Conservation (phyloP, 345 rosid genomes). For the Populus euphratica region DNA sequence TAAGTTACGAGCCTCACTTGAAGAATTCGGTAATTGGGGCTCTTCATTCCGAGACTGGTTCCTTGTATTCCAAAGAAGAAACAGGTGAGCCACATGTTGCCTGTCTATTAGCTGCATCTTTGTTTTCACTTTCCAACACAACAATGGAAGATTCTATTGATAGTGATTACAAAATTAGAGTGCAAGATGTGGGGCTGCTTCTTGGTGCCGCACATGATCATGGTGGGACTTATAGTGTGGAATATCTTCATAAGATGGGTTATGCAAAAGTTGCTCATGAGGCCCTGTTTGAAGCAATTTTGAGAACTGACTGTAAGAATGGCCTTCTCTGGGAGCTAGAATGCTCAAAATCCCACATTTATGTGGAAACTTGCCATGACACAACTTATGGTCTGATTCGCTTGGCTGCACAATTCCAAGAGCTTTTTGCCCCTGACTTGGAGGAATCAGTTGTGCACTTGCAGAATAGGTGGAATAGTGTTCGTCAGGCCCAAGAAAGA, state of each 20-base stretch:
- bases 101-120: conserved; percentile 87
- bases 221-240: conserved; percentile 49
- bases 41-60: conserved; percentile 22
- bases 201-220: conserved; percentile 52
- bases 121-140: conserved; percentile 52
- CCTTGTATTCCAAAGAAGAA: conserved; percentile 33
- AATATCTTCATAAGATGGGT: conserved; percentile 61
- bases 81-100: conserved; percentile 44
- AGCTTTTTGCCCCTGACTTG: conserved; percentile 78
- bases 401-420: conserved; percentile 76
- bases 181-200: conserved; percentile 87
- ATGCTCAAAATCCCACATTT: conserved; percentile 61
- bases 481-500: conserved; percentile 48
- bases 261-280: conserved; percentile 77
- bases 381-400: conserved; percentile 70
- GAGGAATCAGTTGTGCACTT: conserved; percentile 84
- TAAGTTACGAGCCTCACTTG: conserved; percentile 79
- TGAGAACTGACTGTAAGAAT: conserved; percentile 52
- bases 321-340: conserved; percentile 76
- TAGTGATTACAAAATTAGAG: conserved; percentile 54
- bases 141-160: conserved; percentile 34
- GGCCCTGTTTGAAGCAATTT: conserved; percentile 59
- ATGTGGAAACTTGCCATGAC: conserved; percentile 79
- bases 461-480: conserved; percentile 76
- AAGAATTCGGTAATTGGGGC: conserved; percentile 27